These are phyloP conservation scores for Fusarium chuoi DNA, from an alignment of 2,329 filamentous ascomycete genomes.

Conservation along the genomic window DNA sequence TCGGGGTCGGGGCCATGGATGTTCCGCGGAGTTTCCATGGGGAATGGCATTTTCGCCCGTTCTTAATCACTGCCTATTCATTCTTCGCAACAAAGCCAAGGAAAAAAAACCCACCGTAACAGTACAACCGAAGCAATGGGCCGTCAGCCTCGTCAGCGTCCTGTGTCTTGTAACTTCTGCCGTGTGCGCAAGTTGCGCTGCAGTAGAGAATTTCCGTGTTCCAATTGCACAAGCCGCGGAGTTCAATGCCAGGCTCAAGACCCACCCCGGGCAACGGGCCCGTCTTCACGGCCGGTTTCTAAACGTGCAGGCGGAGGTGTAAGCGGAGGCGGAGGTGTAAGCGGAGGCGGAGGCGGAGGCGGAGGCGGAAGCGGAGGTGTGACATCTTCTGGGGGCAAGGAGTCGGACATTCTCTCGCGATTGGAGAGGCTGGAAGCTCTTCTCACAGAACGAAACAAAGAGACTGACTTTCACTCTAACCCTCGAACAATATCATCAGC, in stretches of 20 bases:
- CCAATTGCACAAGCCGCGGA: slow-evolving; percentile 51
- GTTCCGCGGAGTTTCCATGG: slow-evolving; percentile 42
- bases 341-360: not conserved
- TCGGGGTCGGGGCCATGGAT: slow-evolving; percentile 29
- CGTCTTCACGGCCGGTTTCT: slow-evolving; percentile 20
- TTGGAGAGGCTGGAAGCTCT: slow-evolving; percentile 44
- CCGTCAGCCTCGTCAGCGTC: slow-evolving; percentile 49
- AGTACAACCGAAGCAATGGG: slow-evolving; percentile 39
- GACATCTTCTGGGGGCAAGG: not conserved
- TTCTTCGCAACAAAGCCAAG: slow-evolving; percentile 5
- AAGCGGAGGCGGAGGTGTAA: not conserved
- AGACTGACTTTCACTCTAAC: slow-evolving; percentile 10
- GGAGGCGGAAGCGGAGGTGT: not conserved
- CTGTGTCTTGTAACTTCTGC: slow-evolving; percentile 50
- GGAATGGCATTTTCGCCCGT: not conserved
- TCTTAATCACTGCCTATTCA: slow-evolving; percentile 18
- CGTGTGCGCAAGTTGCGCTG: slow-evolving; percentile 51
- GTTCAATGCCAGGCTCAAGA: slow-evolving; percentile 45
- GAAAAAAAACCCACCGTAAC: not conserved
- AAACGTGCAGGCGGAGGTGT: slow-evolving; percentile 5
- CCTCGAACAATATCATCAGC: not conserved
- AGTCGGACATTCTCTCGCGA: slow-evolving; percentile 36
- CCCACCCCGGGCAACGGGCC: slow-evolving; percentile 33
- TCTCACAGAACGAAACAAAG: slow-evolving; percentile 33
- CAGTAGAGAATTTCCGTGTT: slow-evolving; percentile 51